Conservation (phyloP, 2,329 filamentous ascomycete species). For the Sporothrix variecibatus region DNA sequence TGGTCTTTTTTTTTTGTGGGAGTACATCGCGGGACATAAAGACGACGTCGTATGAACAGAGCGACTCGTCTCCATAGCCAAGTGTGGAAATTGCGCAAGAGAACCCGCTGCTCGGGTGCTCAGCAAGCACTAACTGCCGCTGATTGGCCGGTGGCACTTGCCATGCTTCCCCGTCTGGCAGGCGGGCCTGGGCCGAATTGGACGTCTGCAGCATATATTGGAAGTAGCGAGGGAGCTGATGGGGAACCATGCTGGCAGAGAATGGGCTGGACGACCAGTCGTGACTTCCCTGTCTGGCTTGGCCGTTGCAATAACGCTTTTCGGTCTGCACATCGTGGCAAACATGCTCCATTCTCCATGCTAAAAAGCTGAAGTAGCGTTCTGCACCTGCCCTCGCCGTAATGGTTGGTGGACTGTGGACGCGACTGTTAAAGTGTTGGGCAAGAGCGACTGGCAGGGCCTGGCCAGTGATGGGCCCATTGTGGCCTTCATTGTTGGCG, state of each 20-base stretch:
- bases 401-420: background rate
- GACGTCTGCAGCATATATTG: conserved; percentile 19
- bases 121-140: background rate
- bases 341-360: background rate
- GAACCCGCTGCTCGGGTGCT: conserved; percentile 8
- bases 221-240: background rate
- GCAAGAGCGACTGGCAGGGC: background rate
- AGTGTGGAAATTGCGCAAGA: conserved; percentile 1
- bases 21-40: background rate
- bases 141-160: conserved; percentile 8
- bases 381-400: background rate
- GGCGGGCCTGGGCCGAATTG: background rate
- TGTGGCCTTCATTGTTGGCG: background rate
- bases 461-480: background rate
- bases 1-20: too few species aligned
- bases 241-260: background rate
- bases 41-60: background rate
- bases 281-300: background rate
- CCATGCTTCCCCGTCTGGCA: background rate
- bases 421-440: background rate
- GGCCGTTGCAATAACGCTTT: conserved; percentile 6
- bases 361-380: background rate
- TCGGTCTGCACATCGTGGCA: conserved; percentile 3
- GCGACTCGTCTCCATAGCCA: background rate
- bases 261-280: background rate